Conservation (phyloP, 176 grass and related monocot genomes). For the Eleusine coracana region DNA sequence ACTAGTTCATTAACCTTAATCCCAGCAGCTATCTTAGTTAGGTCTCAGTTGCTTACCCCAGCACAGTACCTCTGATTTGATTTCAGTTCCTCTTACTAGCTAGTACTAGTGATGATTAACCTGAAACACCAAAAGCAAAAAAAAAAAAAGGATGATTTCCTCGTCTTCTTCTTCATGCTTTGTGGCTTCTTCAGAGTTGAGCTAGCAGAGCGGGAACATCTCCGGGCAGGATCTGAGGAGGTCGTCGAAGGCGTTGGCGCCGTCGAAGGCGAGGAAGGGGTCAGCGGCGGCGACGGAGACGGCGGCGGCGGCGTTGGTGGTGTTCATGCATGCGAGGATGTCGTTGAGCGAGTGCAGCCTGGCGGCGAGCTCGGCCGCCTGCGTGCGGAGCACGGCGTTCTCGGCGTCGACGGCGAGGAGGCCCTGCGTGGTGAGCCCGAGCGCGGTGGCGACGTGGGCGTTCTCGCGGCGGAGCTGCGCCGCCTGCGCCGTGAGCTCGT, state of each 20-base stretch:
- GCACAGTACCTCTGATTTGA: constrained; percentile 27
- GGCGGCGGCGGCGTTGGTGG: constrained; percentile 13
- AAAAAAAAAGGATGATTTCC: background rate
- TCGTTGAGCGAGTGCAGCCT: constrained; percentile 73
- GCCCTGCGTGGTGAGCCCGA: constrained; percentile 65
- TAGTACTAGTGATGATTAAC: constrained; percentile 9
- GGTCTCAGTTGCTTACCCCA: constrained; percentile 38
- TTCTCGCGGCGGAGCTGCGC: constrained; percentile 77
- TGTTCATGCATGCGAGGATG: constrained; percentile 71
- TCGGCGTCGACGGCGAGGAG: constrained; percentile 72
- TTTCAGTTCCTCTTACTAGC: constrained; percentile 23
- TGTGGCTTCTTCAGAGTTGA: background rate
- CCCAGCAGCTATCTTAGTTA: constrained; percentile 44
- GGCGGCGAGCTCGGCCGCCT: constrained; percentile 65
- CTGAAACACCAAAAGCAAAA: constrained; percentile 51
- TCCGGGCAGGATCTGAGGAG: constrained; percentile 54
- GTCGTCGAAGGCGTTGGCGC: constrained; percentile 39
- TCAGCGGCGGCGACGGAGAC: constrained; percentile 24
- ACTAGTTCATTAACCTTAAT: constrained; percentile 29
- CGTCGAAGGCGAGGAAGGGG: constrained; percentile 43
- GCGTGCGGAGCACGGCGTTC: constrained; percentile 88
- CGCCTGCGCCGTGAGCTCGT: constrained; percentile 72
- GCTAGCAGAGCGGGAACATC: constrained; percentile 75
- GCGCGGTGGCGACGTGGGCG: constrained; percentile 54
- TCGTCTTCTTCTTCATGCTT: background rate